Evolutionary conservation across 108 stramenopile genomes (phyloP), one percentile per base, ranked within the genome.

Genomic region (Skeletonema potamos): DNA sequence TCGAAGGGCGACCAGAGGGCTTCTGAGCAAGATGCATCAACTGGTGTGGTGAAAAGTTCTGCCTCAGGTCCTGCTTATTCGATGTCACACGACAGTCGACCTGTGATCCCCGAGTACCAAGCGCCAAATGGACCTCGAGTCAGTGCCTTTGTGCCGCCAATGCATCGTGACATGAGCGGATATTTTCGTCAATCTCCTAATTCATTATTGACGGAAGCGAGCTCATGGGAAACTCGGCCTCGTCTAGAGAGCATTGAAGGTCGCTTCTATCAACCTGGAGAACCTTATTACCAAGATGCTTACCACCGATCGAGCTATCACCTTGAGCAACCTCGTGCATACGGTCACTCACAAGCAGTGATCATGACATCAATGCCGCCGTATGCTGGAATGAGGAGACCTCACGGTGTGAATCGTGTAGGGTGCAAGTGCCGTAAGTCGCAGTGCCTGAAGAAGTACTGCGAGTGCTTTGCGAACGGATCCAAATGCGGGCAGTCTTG

Each of bases 391-490:
- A 51, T 22, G 48, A 22, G 20, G 22, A 51, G 22, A 51, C 65
- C 30, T 29, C 72, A 54, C 54, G 66, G 44, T 9, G 70, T 66
- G 11, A 87, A 89, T 76, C 75, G 85, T 37, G 58, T 78, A 15
- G 97, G 97, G 7, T 98, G 98, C 90, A 96, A 96, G 73, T 98
- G 98, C 82, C 82, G 89, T 29, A 88, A 91, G 62, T 90, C 88
- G 12, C 81, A 84, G 65, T 98, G 98, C 72, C 85, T 98, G 55
- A 98, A 98, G 70, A 96, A 94, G 76, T 96, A 96, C 68, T 97
- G 96, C 68, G 96, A 97, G 62, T 97, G 96, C 65, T 97, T 86
- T 74, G 87, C 91, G 44, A 86, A 89, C 82, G 77, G 76, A 55
- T 74, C 74, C 62, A 87, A 85, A 56, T 98, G 98, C 67, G 96